Conservation (phyloP, 805 yeast genomes). For the Kuraishia cidri region DNA sequence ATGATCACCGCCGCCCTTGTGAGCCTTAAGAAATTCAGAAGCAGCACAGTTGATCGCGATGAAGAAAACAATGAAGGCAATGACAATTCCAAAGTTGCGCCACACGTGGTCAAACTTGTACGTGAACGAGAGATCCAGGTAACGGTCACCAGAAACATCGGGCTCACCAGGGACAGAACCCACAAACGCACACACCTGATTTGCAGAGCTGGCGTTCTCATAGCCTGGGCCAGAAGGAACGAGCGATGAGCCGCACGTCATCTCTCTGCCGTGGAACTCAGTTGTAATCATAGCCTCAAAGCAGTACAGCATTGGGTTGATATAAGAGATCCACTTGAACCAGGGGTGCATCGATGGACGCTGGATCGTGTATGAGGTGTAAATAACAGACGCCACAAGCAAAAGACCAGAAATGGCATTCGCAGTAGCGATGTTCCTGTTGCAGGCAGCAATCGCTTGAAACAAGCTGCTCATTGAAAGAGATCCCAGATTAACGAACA, state of each 20-base stretch:
- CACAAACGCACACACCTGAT: slow-evolving; percentile 41
- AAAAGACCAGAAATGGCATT: slow-evolving; percentile 50
- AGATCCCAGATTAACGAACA: slow-evolving; percentile 35
- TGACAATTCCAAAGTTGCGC: slow-evolving; percentile 64
- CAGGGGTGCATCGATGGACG: slow-evolving; percentile 55
- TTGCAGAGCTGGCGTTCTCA: slow-evolving; percentile 23
- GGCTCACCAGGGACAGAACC: slow-evolving; percentile 32
- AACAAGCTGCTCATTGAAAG: slow-evolving; percentile 42
- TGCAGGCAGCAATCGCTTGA: slow-evolving; percentile 40
- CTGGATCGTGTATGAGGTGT: slow-evolving; percentile 63
- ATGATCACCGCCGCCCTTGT: slow-evolving; percentile 19
- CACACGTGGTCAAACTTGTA: slow-evolving; percentile 57
- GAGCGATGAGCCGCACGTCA: slow-evolving; percentile 38
- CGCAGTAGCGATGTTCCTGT: slow-evolving; percentile 44
- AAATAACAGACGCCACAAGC: slow-evolving; percentile 40
- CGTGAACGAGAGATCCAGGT: slow-evolving; percentile 31
- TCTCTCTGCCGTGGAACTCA: slow-evolving; percentile 51
- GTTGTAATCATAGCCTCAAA: slow-evolving; percentile 58
- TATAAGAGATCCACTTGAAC: slow-evolving; percentile 59
- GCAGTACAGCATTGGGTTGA: slow-evolving; percentile 48
- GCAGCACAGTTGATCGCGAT: slow-evolving; percentile 17
- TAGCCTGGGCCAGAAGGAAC: slow-evolving; percentile 54
- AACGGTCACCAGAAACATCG: slow-evolving; percentile 42
- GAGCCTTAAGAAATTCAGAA: slow-evolving; percentile 14
- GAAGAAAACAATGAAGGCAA: slow-evolving; percentile 33